Conservation (phyloP, 116 monocot genomes). For the Posidonia oceanica region DNA sequence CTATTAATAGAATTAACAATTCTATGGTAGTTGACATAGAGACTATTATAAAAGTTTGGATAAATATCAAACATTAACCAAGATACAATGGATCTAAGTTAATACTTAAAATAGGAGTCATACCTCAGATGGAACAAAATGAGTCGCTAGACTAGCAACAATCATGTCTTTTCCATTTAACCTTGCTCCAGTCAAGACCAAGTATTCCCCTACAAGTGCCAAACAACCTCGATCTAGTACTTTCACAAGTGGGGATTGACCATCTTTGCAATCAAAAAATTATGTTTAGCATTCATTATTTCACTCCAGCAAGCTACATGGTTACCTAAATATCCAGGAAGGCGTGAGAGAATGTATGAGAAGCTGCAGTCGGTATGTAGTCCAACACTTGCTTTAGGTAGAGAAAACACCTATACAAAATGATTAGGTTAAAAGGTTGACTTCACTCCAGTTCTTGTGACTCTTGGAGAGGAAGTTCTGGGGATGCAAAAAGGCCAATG, state of each 20-base stretch:
- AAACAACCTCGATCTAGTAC: not conserved
- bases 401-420: constrained; percentile 52
- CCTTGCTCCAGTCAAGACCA: constrained; percentile 78
- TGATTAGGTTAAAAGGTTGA: not conserved
- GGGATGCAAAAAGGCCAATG: no score
- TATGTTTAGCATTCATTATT: not conserved
- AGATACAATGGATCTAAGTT: not conserved
- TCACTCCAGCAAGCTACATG: not conserved
- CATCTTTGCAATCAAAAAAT: not conserved
- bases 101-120: not conserved
- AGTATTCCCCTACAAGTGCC: constrained; percentile 53
- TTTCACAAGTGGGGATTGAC: no score
- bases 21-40: not conserved
- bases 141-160: constrained; percentile 70
- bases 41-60: not conserved
- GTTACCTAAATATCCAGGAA: constrained; percentile 82
- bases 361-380: constrained; percentile 96
- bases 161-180: constrained; percentile 88
- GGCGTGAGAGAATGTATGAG: constrained; percentile 82
- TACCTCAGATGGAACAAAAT: constrained; percentile 89
- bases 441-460: not conserved
- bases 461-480: no score
- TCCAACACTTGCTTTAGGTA: constrained; percentile 85
- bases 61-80: not conserved
- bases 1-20: no score